Conservation (phyloP, 495 filamentous ascomycete species). For the Hyaloscypha variabilis region DNA sequence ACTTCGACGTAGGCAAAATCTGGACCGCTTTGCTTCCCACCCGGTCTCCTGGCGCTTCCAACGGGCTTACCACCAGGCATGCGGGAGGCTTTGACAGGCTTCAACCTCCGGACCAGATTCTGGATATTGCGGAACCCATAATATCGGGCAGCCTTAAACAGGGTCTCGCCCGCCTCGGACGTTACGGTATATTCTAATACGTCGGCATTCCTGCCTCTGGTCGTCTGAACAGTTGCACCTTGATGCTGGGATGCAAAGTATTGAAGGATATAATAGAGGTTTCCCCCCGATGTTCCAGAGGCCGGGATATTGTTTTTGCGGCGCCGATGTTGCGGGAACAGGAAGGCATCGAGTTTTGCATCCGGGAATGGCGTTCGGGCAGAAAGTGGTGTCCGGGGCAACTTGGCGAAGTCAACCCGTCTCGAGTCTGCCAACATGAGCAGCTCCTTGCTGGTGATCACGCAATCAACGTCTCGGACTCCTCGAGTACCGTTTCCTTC, state of each 20-base stretch:
- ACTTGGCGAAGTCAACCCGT: slow-evolving; percentile 67
- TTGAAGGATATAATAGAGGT: slow-evolving; percentile 77
- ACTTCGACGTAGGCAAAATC: slow-evolving; percentile 94
- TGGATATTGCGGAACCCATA: slow-evolving; percentile 99
- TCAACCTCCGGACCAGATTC: slow-evolving; percentile 88
- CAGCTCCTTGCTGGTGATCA: slow-evolving; percentile 93
- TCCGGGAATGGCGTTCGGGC: slow-evolving; percentile 65
- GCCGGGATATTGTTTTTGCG: slow-evolving; percentile 32
- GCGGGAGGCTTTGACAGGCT: slow-evolving; percentile 72
- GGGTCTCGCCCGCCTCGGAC: slow-evolving; percentile 49
- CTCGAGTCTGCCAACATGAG: slow-evolving; percentile 83
- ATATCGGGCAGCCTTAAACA: slow-evolving; percentile 85
- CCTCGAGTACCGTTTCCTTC: slow-evolving; percentile 44
- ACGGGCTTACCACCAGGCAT: slow-evolving; percentile 71
- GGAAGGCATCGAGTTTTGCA: slow-evolving; percentile 63
- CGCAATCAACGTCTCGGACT: slow-evolving; percentile 91
- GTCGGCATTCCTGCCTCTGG: slow-evolving; percentile 84
- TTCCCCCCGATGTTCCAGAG: slow-evolving; percentile 85
- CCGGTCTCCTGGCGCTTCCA: slow-evolving; percentile 45
- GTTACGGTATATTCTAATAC: slow-evolving; percentile 80
- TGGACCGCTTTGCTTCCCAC: slow-evolving; percentile 33
- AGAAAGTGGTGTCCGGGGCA: slow-evolving; percentile 60
- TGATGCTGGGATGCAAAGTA: slow-evolving; percentile 70
- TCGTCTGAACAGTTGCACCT: slow-evolving; percentile 65
- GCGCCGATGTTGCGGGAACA: slow-evolving; percentile 56